Evolutionary conservation across 2,329 filamentous ascomycete species (phyloP), one percentile per base, ranked within the genome.

Genomic region (Beauveria rudraprayagi): DNA sequence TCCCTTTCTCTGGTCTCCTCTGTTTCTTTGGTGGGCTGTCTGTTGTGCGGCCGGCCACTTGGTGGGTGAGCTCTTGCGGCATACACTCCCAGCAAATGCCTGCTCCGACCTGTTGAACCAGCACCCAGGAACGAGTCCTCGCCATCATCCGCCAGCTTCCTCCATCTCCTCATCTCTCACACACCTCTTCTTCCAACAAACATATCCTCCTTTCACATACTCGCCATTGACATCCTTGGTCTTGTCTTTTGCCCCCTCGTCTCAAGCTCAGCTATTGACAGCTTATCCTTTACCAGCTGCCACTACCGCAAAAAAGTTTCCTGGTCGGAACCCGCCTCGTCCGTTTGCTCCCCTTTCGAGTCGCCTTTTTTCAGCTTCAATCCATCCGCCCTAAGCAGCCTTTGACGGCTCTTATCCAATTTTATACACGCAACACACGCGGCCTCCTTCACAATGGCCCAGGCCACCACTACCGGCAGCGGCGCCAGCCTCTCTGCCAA

Each of bases 401-500:
- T 40, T 41, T 24, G 58, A 30, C 52, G 56, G 59, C 64, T 61
- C 57, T 51, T 61, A 61, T 55, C 63, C 48, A 19, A 54, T 2
- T 50, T 60, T 56, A 47, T 46, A 62, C 47, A 62, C 60, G 63
- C 61, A 41, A 63, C 41, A 54, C 48, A 47, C 41, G 60, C 60
- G 63, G 61, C 43, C 52, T 62, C 64, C 60, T 64, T 72, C 75
- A 78, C 71, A 72, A 88, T 88, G 82, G 77, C 83, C 76, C 66
- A 66, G 66, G 75, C 79, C 66, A 71, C 78, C 68, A 70, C 78
- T 66, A 78, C 76, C 70, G 76, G 77, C 71, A 75, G 76, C 70
- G 80, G 79, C 69, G 78, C 78, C 71, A 76, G 75, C 66, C 73
- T 83, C 66, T 91, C 89, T 75, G 92, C 91, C 77, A 97, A 99